A percentile compares a stretch with the other conserved stretches of the same genome.
These are phyloP conservation scores for Delonix regia DNA, from an alignment of 306 rosid species.

Conservation along the genomic window DNA sequence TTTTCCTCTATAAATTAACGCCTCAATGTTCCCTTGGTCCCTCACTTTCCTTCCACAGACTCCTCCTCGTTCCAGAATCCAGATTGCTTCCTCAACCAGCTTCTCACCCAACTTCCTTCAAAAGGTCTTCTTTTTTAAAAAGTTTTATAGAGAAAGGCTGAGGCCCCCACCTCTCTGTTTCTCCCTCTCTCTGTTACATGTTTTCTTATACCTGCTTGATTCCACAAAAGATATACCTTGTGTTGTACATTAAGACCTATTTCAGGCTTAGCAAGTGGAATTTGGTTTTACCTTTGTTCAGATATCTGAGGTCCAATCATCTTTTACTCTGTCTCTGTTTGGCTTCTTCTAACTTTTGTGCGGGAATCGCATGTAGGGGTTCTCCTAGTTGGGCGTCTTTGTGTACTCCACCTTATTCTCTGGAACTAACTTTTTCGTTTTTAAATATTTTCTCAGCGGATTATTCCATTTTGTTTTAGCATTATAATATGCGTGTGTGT, in stretches of 20 bases:
- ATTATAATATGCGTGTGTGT: too few relatives aligned
- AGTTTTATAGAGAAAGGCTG: slow-evolving; percentile 43
- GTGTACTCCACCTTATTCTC: slow-evolving; percentile 46
- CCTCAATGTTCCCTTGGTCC: slow-evolving; percentile 63
- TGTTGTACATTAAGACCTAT: slow-evolving; percentile 34
- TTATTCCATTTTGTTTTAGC: slow-evolving; percentile 32
- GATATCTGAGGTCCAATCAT: slow-evolving; percentile 24
- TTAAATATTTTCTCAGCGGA: slow-evolving; percentile 39
- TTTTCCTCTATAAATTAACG: slow-evolving; percentile 78
- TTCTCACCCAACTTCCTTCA: slow-evolving; percentile 29
- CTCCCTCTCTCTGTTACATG: slow-evolving; percentile 26
- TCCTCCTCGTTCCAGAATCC: slow-evolving; percentile 40
- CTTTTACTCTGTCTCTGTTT: slow-evolving; percentile 15
- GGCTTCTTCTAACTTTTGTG: slow-evolving; percentile 27
- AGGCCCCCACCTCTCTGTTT: slow-evolving; percentile 48
- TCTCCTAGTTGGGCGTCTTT: slow-evolving; percentile 33
- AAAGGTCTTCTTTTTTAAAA: slow-evolving; percentile 81
- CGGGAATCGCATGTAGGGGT: slow-evolving; percentile 13
- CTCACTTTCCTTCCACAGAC: slow-evolving; percentile 47
- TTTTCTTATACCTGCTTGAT: slow-evolving; percentile 26
- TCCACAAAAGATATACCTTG: slow-evolving; percentile 54
- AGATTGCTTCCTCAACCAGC: slow-evolving; percentile 47
- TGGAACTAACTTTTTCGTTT: slow-evolving; percentile 49
- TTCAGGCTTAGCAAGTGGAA: slow-evolving; percentile 22
- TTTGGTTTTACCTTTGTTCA: slow-evolving; percentile 14